A percentile compares a stretch with the other conserved stretches of the same genome.
Conservation (phyloP, 2,329 filamentous ascomycete genomes). For the Clonostachys rosea region DNA sequence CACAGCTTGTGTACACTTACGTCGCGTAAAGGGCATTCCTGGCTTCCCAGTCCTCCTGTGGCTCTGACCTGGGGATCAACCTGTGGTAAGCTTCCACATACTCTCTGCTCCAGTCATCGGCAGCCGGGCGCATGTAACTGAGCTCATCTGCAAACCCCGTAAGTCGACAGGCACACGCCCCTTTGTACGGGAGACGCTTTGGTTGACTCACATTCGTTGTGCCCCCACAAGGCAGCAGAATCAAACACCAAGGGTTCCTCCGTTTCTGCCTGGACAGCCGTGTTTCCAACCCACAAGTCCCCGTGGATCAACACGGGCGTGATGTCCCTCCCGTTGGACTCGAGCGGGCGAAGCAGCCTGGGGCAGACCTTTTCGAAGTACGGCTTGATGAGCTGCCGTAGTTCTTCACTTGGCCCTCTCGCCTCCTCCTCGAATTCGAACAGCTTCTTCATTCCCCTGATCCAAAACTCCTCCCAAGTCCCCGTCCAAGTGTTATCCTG, state of each 20-base stretch:
- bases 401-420: constrained; percentile 5
- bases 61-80: constrained; percentile 11
- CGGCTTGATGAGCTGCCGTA: constrained; percentile 6
- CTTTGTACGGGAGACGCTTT: no score
- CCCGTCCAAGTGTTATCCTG: constrained; percentile 19
- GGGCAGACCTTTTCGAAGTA: constrained; percentile 18
- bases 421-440: constrained; percentile 1
- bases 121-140: neutral
- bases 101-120: neutral
- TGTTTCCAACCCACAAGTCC: constrained; percentile 35
- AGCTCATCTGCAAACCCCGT: neutral
- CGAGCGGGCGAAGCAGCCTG: constrained; percentile 17
- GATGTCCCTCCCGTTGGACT: constrained; percentile 12
- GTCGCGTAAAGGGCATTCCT: constrained; percentile 18
- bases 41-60: constrained; percentile 18
- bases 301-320: constrained; percentile 38
- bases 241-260: constrained; percentile 29
- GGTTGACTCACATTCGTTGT: constrained; percentile 28
- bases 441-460: neutral
- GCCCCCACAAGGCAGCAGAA: constrained; percentile 30
- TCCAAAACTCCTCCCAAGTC: constrained; percentile 26
- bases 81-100: neutral
- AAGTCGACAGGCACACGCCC: neutral
- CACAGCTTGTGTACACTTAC: constrained; percentile 3
- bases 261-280: constrained; percentile 19